phyloP scores from a whole-genome alignment of 73 alveolate genomes.

The Effrenium voratum region DNA sequence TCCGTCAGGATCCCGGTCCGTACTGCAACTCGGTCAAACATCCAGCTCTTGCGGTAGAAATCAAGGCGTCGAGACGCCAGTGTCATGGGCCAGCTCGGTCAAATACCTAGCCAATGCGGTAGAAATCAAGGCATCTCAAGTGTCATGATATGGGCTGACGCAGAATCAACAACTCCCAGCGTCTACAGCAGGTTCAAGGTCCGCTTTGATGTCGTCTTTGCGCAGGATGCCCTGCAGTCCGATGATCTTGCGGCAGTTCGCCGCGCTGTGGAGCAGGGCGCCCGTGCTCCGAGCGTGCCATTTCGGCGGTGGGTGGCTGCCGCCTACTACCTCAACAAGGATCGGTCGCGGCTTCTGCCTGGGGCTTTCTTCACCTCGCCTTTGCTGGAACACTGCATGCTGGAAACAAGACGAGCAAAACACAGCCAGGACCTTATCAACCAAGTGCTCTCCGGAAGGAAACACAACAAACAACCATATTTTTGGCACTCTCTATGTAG shows the following conservation, averaged over 20 bases:
- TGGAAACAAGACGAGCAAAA: neutral
- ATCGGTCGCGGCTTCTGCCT: neutral
- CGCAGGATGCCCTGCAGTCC: constrained; percentile 32
- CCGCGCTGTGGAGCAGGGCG: constrained; percentile 19
- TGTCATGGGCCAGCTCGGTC: too few relatives aligned
- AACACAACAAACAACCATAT: neutral
- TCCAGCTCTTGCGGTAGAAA: too few relatives aligned
- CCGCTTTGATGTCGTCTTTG: too few relatives aligned
- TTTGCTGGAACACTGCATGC: neutral
- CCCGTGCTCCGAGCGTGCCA: neutral
- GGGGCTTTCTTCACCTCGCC: neutral
- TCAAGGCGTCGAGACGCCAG: too few relatives aligned
- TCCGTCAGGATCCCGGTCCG: too few relatives aligned
- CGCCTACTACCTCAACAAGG: constrained; percentile 52
- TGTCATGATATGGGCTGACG: too few relatives aligned
- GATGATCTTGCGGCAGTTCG: constrained; percentile 30
- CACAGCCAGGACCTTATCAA: neutral
- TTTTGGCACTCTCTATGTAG: neutral
- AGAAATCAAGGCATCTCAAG: too few relatives aligned
- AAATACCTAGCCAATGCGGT: too few relatives aligned
- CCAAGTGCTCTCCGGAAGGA: neutral
- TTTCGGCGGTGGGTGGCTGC: constrained; percentile 85
- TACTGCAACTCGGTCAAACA: too few relatives aligned
- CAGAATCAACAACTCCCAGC: too few relatives aligned
- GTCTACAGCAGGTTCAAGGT: too few relatives aligned